These are phyloP conservation scores for Neurospora tetraspora DNA, from an alignment of 495 filamentous ascomycete species.

Conservation along the genomic window DNA sequence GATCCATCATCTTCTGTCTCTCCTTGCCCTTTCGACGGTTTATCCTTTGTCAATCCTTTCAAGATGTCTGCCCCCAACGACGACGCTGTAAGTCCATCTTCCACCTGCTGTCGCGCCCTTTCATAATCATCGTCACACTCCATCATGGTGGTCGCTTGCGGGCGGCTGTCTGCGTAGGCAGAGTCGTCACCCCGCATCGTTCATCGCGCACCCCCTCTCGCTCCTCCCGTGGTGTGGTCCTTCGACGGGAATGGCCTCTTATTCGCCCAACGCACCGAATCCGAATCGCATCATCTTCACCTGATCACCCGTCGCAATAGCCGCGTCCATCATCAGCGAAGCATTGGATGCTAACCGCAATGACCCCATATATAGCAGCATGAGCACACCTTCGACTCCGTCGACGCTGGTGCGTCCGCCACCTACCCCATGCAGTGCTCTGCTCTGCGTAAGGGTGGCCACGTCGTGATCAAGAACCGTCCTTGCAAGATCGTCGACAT, in stretches of 20 bases:
- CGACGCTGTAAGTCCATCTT: conserved; percentile 27
- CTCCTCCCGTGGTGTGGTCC: neutral
- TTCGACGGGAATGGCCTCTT: neutral
- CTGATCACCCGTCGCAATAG: neutral
- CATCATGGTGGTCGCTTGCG: neutral
- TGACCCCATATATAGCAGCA: conserved; percentile 42
- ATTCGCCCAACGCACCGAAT: neutral
- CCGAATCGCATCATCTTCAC: neutral
- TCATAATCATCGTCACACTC: neutral
- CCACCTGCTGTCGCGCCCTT: conserved; percentile 1
- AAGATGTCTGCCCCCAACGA: conserved; percentile 36
- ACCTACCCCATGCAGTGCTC: conserved; percentile 99
- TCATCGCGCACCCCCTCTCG: conserved; percentile 16
- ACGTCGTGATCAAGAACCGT: conserved; percentile 93
- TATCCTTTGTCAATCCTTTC: conserved; percentile 28
- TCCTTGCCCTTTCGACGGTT: conserved; percentile 10
- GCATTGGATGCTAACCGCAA: conserved; percentile 3
- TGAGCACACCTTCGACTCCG: conserved; percentile 79
- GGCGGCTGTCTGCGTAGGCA: conserved; percentile 8
- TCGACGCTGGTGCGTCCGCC: conserved; percentile 85
- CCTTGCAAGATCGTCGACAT: conserved; percentile 99
- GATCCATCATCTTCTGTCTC: conserved; percentile 19
- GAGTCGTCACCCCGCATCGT: conserved; percentile 24
- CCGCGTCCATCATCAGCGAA: neutral
- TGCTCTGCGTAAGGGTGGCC: conserved; percentile 96